These are phyloP conservation scores for Phytophthora fragariaefolia DNA, from an alignment of 352 stramenopile genomes.

Conservation along the genomic window DNA sequence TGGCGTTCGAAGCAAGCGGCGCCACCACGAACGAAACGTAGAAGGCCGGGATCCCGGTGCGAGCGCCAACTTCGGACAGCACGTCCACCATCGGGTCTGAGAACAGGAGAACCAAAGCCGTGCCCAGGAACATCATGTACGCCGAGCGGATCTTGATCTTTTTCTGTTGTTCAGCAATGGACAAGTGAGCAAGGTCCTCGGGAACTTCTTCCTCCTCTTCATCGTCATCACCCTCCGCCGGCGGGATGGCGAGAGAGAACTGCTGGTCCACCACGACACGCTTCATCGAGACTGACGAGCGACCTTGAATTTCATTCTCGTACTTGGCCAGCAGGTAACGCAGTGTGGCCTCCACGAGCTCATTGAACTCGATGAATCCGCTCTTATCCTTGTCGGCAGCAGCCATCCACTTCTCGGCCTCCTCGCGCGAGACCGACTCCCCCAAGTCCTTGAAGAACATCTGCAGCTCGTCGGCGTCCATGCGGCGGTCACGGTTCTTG, in stretches of 20 bases:
- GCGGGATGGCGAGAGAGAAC: slow-evolving; percentile 43
- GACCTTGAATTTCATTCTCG: slow-evolving; percentile 60
- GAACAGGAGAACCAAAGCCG: slow-evolving; percentile 94
- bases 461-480: slow-evolving; percentile 93
- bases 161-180: slow-evolving; percentile 95
- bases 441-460: slow-evolving; percentile 95
- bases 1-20: slow-evolving; percentile 98
- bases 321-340: slow-evolving; percentile 86
- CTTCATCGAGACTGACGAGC: slow-evolving; percentile 61
- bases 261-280: slow-evolving; percentile 57
- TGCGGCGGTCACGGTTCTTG: slow-evolving; percentile 87
- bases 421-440: slow-evolving; percentile 82
- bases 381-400: slow-evolving; percentile 93
- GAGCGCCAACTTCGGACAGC: slow-evolving; percentile 92
- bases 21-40: slow-evolving; percentile 98
- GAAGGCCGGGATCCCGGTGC: slow-evolving; percentile 94
- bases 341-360: slow-evolving; percentile 94
- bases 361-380: slow-evolving; percentile 93
- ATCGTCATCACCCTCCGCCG: slow-evolving; percentile 79
- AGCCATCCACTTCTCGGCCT: slow-evolving; percentile 86
- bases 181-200: slow-evolving; percentile 93
- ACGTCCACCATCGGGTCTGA: slow-evolving; percentile 99
- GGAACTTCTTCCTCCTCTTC: slow-evolving; percentile 96
- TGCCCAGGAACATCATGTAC: slow-evolving; percentile 95
- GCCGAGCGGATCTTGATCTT: slow-evolving; percentile 96